Base-by-base conservation (phyloP, 805 yeast species). In the Wickerhamiella brachini region DNA sequence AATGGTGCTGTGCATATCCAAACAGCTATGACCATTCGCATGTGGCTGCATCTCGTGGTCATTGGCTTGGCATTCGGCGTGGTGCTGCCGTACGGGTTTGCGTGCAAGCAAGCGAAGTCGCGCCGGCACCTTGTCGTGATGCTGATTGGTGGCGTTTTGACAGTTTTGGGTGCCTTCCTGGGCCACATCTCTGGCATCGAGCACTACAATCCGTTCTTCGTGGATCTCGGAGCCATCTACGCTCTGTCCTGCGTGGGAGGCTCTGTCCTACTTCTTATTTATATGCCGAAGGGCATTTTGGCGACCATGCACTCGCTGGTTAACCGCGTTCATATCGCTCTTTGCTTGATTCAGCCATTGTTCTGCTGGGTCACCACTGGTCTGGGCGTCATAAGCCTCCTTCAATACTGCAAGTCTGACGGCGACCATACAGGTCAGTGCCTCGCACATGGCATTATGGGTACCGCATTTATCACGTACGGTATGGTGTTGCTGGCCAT, bases 371-470 rank as follows among this genome's bases (percentile, higher is more conserved):
- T 88, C 9, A 80, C 85, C 56, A 75, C 78, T 31, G 80, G 88
- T 49, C 68, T 90, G 68, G 90, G 95, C 0, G 86, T 90, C 5
- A 81, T 85, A 45, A 83, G 95, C 1, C 62, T 88, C 55, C 77
- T 86, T 56, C 96, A 95, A 1, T 90, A 88, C 66, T 90, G 97
- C 67, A 56, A 53, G 7, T 90, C 97, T 67, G 55, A 53, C 5
- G 68, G 60, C 34, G 72, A 65, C 37, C 93, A 85, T 60, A 80
- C 94, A 0, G 97, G 97, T 22, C 97, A 90, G 67, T 90, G 97
- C 65, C 77, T 88, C 42, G 97, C 97, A 0, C 97, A 90, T 65
- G 97, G 96, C 4, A 85, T 90, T 54, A 90, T 90, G 97, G 97
- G 97, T 0, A 76, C 85, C 22, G 82, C 95, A 0, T 90, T 90